Base-by-base conservation (phyloP, 495 filamentous ascomycete genomes). In the Pseudomonodictys pantanalensis region DNA sequence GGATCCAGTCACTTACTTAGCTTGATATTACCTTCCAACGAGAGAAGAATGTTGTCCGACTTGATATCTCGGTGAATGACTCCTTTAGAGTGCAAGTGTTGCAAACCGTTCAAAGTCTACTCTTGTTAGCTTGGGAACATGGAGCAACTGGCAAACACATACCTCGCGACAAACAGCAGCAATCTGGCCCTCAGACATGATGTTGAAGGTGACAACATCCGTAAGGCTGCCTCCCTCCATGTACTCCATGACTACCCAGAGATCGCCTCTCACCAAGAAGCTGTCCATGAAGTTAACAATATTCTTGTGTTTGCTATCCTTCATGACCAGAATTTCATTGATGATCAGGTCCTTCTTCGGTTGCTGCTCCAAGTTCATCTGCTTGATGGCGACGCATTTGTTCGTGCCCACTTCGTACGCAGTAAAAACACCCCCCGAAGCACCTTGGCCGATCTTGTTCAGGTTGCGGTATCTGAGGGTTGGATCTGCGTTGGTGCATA, bases 191-290 rank as follows among this genome's bases (percentile, higher is more conserved):
- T 98, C 93, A 18, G 85, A 89, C 93, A 98, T 97, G 58, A 97
- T 93, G 72, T 98, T 98, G 74, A 93, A 97, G 10, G 92, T 97
- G 33, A 98, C 93, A 24, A 98, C 93, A 74, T 98, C 93, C 1
- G 93, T 98, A 71, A 98, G 75, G 76, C 91, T 96, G 30, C 93
- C 93, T 44, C 93, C 93, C 70, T 98, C 93, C 93, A 98, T 98
- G 65, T 91, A 98, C 71, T 98, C 93, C 93, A 98, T 98, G 25
- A 97, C 91, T 11, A 98, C 93, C 93, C 93, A 98, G 38, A 98
- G 74, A 70, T 98, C 93, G 18, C 92, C 84, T 3, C 82, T 80
- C 33, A 91, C 86, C 20, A 98, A 78, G 71, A 88, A 97, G 71
- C 91, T 96, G 77, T 97, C 93, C 75, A 97, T 88, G 74, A 97